Evolutionary conservation across 2,329 filamentous ascomycete genomes (phyloP).

Genomic region (Drechmeria coniospora): DNA sequence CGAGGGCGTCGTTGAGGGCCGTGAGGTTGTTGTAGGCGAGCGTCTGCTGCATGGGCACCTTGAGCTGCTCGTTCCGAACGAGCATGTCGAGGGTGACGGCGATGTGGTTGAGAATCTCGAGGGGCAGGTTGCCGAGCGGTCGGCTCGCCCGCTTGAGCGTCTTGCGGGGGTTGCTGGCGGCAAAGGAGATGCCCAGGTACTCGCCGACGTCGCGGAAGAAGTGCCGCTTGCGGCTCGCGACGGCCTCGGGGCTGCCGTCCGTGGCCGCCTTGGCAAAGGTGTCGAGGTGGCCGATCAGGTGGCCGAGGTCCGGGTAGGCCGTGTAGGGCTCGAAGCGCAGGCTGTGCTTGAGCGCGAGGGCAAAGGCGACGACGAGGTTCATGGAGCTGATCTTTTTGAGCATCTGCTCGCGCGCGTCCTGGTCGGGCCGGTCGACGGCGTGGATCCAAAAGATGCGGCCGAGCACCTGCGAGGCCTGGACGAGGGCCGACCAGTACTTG

Average conservation of each 20-base stretch:
- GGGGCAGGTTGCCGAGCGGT: slow-evolving; percentile 67
- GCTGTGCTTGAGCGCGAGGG: slow-evolving; percentile 66
- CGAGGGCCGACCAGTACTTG: slow-evolving; percentile 46
- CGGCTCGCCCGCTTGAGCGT: slow-evolving; percentile 55
- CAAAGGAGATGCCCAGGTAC: slow-evolving; percentile 63
- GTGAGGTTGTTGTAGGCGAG: slow-evolving; percentile 44
- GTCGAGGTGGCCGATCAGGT: slow-evolving; percentile 55
- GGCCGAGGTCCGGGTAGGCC: slow-evolving; percentile 57
- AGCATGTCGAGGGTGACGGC: slow-evolving; percentile 49
- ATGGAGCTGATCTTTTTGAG: slow-evolving; percentile 59
- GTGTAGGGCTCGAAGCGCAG: slow-evolving; percentile 73
- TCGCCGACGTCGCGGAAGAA: slow-evolving; percentile 52
- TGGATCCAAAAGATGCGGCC: slow-evolving; percentile 77
- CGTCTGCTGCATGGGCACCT: slow-evolving; percentile 42
- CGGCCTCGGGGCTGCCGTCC: slow-evolving; percentile 18
- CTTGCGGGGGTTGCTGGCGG: slow-evolving; percentile 64
- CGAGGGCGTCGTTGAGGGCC: slow-evolving; percentile 55
- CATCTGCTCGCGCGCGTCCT: slow-evolving; percentile 46
- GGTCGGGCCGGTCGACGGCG: slow-evolving; percentile 36
- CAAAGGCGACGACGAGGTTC: slow-evolving; percentile 64
- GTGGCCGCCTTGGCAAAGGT: slow-evolving; percentile 52
- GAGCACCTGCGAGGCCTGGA: slow-evolving; percentile 48
- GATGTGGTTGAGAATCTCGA: slow-evolving; percentile 65
- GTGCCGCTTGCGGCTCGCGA: slow-evolving; percentile 24
- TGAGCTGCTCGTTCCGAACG: slow-evolving; percentile 38